Conservation (phyloP, 169 alveolate genomes). For the Besnoitia besnoiti region DNA sequence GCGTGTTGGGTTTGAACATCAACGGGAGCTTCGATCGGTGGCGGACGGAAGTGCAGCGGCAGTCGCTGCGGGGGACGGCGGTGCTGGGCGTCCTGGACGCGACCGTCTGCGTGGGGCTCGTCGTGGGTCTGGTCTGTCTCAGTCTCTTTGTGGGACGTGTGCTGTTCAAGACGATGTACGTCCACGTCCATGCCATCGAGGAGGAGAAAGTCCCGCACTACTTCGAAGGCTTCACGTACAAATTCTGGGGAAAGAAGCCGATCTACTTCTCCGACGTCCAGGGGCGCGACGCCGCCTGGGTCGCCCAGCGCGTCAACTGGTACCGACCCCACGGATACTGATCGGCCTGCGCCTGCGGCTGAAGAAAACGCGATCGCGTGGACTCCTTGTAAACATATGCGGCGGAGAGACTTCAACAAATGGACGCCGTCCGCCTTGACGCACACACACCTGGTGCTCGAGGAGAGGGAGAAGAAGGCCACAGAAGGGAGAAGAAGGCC, state of each 20-base stretch:
- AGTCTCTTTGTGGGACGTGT: background rate
- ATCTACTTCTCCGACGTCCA: conserved; percentile 8
- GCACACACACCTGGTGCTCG: too few species aligned
- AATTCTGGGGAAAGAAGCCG: conserved; percentile 36
- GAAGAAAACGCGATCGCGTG: too few species aligned
- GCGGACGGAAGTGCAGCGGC: background rate
- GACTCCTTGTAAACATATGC: too few species aligned
- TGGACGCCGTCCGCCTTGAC: too few species aligned
- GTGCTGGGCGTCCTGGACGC: conserved; percentile 8
- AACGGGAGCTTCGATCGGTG: conserved; percentile 15
- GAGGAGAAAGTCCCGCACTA: background rate
- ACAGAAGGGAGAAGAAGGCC: too few species aligned
- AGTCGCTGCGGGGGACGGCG: conserved; percentile 3
- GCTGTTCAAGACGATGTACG: background rate
- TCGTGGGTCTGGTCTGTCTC: background rate
- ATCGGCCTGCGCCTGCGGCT: too few species aligned
- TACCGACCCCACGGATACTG: background rate
- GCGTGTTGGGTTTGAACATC: conserved; percentile 4
- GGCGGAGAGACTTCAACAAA: too few species aligned
- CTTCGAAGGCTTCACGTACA: conserved; percentile 20
- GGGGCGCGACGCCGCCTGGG: background rate
- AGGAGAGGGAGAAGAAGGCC: too few species aligned
- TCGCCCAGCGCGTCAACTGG: conserved; percentile 4
- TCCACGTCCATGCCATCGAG: conserved; percentile 16
- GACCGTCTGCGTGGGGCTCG: conserved; percentile 16